Evolutionary conservation across 2,329 filamentous ascomycete species (phyloP), one percentile per base, ranked within the genome.

Genomic region (Madurella mycetomatis): DNA sequence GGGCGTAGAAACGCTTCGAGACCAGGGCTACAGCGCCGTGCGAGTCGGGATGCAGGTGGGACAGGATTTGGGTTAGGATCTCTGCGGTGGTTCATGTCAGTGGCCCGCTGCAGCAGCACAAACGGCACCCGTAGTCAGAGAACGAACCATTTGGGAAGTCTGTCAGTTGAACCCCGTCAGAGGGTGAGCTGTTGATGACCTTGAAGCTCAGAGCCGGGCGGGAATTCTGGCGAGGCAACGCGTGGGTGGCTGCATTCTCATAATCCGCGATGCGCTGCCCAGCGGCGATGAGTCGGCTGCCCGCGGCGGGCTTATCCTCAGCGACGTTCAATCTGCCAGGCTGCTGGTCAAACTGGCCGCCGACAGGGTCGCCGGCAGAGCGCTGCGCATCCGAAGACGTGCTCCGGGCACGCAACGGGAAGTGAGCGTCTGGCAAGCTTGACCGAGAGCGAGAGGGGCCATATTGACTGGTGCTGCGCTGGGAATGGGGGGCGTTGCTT

Each of bases 21-120:
- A 97, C 90, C 48, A 95, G 80, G 16, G 91, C 87, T 11, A 96
- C 86, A 9, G 87, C 82, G 16, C 87, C 85, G 63, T 97, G 82
- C 19, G 92, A 91, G 59, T 89, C 83, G 9, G 92, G 90, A 49
- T 92, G 87, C 49, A 99, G 77, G 73, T 97, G 89, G 40, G 94
- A 96, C 54, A 97, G 74, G 32, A 95, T 85, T 65, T 96, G 91
- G 11, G 90, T 96, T 70, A 97, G 72, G 54, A 97, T 86, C 78
- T 99, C 94, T 96, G 70, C 37, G 54, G 47, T 19, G 43, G 41
- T 30, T 45, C 47, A 54, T 66, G 62, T 58, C 48, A 60, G 45
- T 44, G 40, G 43, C 11, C 11, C 25, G 31, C 12, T 19, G 39
- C 17, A 34, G 37, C 2, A 9, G 19, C 42, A 50, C 31, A 4